Evolutionary conservation across 1,284 basidiomycete genomes (phyloP).

Genomic region (Irpex rosettiformis): DNA sequence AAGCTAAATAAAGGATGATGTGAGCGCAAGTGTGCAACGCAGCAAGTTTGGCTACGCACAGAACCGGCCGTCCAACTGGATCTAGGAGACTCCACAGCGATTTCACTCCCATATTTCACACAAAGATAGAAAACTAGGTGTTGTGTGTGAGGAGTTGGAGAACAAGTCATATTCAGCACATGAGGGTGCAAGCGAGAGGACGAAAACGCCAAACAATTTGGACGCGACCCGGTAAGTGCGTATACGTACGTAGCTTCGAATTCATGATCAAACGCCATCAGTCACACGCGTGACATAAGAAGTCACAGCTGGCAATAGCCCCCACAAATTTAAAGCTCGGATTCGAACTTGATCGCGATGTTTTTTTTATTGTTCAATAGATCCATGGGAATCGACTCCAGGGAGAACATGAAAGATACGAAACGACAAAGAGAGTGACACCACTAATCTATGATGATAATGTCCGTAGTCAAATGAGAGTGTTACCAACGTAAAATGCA

Average conservation of each 20-base stretch:
- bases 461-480: conserved; percentile 1
- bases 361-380: too few species aligned
- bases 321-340: too few species aligned
- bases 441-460: neutral
- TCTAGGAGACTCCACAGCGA: conserved; percentile 90
- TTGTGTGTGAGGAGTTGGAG: neutral
- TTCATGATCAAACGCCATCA: neutral
- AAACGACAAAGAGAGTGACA: neutral
- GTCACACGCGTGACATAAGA: neutral
- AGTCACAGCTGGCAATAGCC: neutral
- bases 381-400: neutral
- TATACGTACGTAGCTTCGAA: too few species aligned
- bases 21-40: conserved; percentile 8
- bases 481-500: neutral
- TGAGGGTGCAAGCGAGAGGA: neutral
- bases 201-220: neutral
- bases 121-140: neutral
- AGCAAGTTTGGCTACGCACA: conserved; percentile 48
- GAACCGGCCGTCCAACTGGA: conserved; percentile 86
- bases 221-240: too few species aligned
- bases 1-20: conserved; percentile 48
- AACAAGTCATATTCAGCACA: neutral
- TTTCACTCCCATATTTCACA: conserved; percentile 82
- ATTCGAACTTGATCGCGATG: too few species aligned
- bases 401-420: neutral